A percentile compares a stretch with the other conserved stretches of the same genome.
Conservation (phyloP, 2,329 filamentous ascomycete genomes). For the Coleophoma cylindrospora region DNA sequence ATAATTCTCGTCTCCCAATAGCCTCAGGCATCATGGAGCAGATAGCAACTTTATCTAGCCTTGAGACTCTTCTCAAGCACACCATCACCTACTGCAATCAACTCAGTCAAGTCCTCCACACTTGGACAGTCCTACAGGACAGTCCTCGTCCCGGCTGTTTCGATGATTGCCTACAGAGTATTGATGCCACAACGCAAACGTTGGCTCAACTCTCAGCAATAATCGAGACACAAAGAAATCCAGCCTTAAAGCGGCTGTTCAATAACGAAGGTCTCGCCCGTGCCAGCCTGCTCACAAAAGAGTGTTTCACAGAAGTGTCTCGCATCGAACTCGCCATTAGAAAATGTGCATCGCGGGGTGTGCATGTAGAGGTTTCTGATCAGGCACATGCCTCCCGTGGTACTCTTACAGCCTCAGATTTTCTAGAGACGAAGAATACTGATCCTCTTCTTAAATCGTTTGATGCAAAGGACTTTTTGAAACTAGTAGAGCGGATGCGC, state of each 20-base stretch:
- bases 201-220: constrained; percentile 14
- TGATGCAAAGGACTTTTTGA: constrained; percentile 8
- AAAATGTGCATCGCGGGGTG: constrained; percentile 6
- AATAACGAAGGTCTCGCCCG: constrained; percentile 15
- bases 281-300: constrained; percentile 11
- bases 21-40: neutral
- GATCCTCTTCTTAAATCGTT: neutral
- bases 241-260: constrained; percentile 8
- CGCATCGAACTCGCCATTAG: constrained; percentile 8
- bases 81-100: constrained; percentile 12
- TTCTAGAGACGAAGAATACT: constrained; percentile 1
- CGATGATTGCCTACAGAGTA: constrained; percentile 11
- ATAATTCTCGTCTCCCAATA: too few species aligned
- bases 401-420: too few species aligned
- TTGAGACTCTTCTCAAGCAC: neutral
- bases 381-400: too few species aligned
- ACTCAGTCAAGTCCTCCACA: constrained; percentile 14
- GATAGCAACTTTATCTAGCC: too few species aligned
- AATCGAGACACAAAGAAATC: constrained; percentile 5
- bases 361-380: too few species aligned
- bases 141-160: constrained; percentile 2
- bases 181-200: constrained; percentile 12
- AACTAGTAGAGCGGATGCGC: too few species aligned
- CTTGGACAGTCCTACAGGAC: constrained; percentile 5
- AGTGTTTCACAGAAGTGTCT: constrained; percentile 12